Conservation (phyloP, 257 asterid genomes). For the Gardenia jasminoides region DNA sequence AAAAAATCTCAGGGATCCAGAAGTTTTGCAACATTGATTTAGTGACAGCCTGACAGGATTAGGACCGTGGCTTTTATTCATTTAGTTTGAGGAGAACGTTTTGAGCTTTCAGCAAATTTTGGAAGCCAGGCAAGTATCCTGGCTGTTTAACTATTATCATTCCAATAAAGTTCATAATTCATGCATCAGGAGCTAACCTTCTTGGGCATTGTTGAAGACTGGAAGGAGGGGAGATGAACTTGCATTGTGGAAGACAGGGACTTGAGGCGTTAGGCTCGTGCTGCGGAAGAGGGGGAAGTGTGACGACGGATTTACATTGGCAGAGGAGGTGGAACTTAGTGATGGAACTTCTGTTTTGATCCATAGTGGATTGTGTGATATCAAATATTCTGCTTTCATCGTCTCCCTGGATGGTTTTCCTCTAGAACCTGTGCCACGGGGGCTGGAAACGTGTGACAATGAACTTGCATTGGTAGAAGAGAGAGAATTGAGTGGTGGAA, state of each 20-base stretch:
- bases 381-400: not conserved
- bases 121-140: not conserved
- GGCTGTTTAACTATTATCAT: not conserved
- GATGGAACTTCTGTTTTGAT: slow-evolving; percentile 9
- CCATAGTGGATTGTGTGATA: not conserved
- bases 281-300: slow-evolving; percentile 6
- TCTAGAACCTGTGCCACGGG: not conserved
- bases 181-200: slow-evolving; percentile 43
- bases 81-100: not conserved
- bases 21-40: not conserved
- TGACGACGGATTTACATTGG: not conserved
- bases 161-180: not conserved
- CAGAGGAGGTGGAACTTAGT: slow-evolving; percentile 13
- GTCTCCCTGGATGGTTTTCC: slow-evolving; percentile 13
- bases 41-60: not conserved
- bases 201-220: slow-evolving; percentile 37
- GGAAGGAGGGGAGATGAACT: slow-evolving; percentile 48
- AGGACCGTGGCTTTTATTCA: not conserved
- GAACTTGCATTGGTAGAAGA: slow-evolving; percentile 18
- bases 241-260: slow-evolving; percentile 23
- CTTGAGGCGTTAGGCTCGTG: slow-evolving; percentile 23
- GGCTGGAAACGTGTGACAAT: not conserved
- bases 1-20: not conserved
- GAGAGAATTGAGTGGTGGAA: slow-evolving; percentile 6
- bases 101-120: not conserved